phyloP scores from a whole-genome alignment of 2,329 filamentous ascomycete genomes.

The Sporothrix brunneoviolacea region DNA sequence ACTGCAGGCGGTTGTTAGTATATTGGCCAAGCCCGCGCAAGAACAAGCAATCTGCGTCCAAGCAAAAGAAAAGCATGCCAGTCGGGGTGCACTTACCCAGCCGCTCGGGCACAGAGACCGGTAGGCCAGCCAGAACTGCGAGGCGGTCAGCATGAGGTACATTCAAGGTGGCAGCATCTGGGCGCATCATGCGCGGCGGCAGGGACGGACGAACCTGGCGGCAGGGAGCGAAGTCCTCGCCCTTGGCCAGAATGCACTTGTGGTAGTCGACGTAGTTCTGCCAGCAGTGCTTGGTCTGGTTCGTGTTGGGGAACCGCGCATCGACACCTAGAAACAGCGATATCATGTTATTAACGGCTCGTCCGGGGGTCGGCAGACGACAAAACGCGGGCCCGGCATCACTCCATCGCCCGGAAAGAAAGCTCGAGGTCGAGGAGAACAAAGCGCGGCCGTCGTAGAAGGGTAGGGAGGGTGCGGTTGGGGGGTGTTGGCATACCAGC shows the following conservation, averaged over 20 bases:
- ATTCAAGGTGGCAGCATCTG: background rate
- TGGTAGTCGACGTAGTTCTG: slow-evolving; percentile 99
- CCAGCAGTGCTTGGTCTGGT: slow-evolving; percentile 99
- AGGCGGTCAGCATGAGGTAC: slow-evolving; percentile 23
- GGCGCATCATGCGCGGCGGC: too few species aligned
- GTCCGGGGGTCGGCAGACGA: background rate
- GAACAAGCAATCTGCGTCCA: background rate
- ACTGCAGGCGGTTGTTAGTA: slow-evolving; percentile 34
- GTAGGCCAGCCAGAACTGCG: slow-evolving; percentile 91
- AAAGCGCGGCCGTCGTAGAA: background rate
- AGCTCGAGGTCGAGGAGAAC: too few species aligned
- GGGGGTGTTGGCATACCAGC: slow-evolving; percentile 17
- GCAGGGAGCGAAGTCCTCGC: slow-evolving; percentile 96
- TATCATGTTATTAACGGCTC: background rate
- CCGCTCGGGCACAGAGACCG: slow-evolving; percentile 92
- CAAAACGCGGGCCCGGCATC: background rate
- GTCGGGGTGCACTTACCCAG: slow-evolving; percentile 41
- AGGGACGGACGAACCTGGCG: slow-evolving; percentile 62
- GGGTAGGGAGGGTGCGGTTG: background rate
- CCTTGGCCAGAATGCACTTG: slow-evolving; percentile 98
- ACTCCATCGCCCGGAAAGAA: background rate
- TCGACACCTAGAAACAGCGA: slow-evolving; percentile 69
- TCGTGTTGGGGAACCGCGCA: slow-evolving; percentile 97
- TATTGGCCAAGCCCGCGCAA: background rate
- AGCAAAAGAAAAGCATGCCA: too few species aligned